phyloP scores from a whole-genome alignment of 164 flowering plant genomes.

The Macadamia integrifolia region DNA sequence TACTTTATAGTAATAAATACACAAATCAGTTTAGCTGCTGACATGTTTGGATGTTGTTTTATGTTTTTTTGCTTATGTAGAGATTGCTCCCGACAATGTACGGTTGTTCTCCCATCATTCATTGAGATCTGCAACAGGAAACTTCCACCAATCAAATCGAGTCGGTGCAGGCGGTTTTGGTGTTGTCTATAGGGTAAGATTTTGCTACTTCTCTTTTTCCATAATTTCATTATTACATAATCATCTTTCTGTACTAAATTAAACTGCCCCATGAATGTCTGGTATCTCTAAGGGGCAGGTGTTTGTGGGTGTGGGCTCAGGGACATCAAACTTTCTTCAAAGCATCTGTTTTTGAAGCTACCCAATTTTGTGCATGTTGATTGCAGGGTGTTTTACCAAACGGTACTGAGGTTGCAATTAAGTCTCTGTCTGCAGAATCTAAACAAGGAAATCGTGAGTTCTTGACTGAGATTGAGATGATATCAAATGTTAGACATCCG shows the following conservation, averaged over 20 bases:
- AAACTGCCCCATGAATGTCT: neutral
- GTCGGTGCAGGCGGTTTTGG: constrained; percentile 90
- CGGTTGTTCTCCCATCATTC: constrained; percentile 42
- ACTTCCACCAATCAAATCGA: constrained; percentile 53
- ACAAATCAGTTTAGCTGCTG: neutral
- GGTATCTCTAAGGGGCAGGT: neutral
- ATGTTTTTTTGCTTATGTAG: constrained; percentile 14
- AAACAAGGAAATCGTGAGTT: constrained; percentile 71
- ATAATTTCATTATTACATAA: neutral
- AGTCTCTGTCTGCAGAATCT: constrained; percentile 73
- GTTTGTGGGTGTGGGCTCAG: too few species aligned
- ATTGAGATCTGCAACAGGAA: constrained; percentile 61
- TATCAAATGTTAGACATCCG: constrained; percentile 63
- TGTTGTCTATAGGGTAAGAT: constrained; percentile 67
- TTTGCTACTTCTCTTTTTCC: neutral
- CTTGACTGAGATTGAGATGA: constrained; percentile 71
- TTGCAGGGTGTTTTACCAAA: constrained; percentile 72
- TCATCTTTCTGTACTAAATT: neutral
- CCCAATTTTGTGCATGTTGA: neutral
- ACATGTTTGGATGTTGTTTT: constrained; percentile 8
- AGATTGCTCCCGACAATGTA: constrained; percentile 27
- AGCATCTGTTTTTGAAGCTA: neutral
- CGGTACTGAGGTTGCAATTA: constrained; percentile 63
- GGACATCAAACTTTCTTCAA: neutral
- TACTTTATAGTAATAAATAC: too few species aligned